phyloP scores from a whole-genome alignment of 164 flowering plant genomes.

The Vitis labrusca region DNA sequence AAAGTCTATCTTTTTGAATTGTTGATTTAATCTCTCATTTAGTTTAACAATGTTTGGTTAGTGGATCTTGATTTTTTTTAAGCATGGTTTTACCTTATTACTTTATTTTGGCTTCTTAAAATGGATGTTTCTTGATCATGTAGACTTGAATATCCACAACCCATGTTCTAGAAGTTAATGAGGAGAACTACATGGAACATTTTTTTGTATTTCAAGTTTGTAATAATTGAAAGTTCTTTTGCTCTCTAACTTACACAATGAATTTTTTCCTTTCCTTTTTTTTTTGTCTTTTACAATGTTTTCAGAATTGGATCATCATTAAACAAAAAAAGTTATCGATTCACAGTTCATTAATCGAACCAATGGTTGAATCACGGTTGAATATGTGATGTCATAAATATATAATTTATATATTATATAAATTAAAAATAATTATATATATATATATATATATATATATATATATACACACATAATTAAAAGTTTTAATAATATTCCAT shows the following conservation, averaged over 20 bases:
- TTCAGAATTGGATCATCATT: too few species aligned
- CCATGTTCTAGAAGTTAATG: constrained; percentile 93
- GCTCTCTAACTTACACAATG: neutral
- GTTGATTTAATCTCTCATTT: neutral
- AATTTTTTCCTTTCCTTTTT: neutral
- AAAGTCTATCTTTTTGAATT: neutral
- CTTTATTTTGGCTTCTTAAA: neutral
- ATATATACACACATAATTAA: too few species aligned
- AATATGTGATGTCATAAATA: too few species aligned
- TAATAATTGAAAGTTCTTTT: neutral
- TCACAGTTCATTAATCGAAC: too few species aligned
- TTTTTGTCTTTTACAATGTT: neutral
- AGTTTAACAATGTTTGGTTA: neutral
- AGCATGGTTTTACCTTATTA: neutral
- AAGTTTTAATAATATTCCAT: too few species aligned
- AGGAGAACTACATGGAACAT: constrained; percentile 97
- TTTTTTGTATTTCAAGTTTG: constrained; percentile 96
- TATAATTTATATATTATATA: too few species aligned
- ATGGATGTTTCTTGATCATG: constrained; percentile 6
- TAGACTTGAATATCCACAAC: constrained; percentile 98
- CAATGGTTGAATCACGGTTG: too few species aligned
- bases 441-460: too few species aligned
- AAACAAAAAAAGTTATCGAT: too few species aligned
- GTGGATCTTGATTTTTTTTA: neutral
- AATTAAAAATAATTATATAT: too few species aligned